Evolutionary conservation across 1,284 basidiomycete species (phyloP), one percentile per base, ranked within the genome.

Genomic region (Phellopilus nigrolimitatus): DNA sequence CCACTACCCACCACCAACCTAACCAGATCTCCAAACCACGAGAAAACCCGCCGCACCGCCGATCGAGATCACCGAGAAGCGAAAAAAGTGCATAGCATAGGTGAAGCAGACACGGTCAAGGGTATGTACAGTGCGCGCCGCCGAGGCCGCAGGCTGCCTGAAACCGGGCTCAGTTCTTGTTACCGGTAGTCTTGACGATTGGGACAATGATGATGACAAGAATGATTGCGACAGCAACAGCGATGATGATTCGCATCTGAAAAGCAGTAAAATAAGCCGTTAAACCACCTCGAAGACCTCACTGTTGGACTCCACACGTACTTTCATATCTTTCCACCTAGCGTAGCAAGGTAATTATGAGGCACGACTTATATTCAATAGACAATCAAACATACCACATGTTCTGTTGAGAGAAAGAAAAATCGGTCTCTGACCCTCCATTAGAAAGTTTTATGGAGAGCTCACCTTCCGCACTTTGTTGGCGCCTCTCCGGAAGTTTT

Each of bases 291-390:
- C 4, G 15, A 42, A 27, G 15, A 8, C 13, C 13, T 8, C 47
- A 40, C 19, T 41, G 36, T 34, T 24, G 37, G 17, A 33, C 37
- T 34, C n/a, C 31, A 30, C 31, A 61, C 76, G 45, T 47, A 86
- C 87, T 82, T 94, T 94, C 90, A 95, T 95, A 70, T 97, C 93
- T 69, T 95, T 95, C 93, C 91, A 95, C 89, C 90, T 92, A 37
- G 30, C 43, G 9, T 9, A 46, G 38, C 15, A 30, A 46, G 49
- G 33, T 17, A 37, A n/a, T 37, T 15, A 27, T 41, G 28, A 19
- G 31, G 22, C 10, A 45, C 28, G 34, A 21, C 51, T 34, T 33
- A 19, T 30, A 22, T 17, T 36, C 12, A 42, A 22, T 27, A 40
- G 36, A 17, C 4, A 28, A 6, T 33, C 13, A 41, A 30, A 73